phyloP scores from a whole-genome alignment of 805 yeast genomes.

The Ogataea ramenticola region DNA sequence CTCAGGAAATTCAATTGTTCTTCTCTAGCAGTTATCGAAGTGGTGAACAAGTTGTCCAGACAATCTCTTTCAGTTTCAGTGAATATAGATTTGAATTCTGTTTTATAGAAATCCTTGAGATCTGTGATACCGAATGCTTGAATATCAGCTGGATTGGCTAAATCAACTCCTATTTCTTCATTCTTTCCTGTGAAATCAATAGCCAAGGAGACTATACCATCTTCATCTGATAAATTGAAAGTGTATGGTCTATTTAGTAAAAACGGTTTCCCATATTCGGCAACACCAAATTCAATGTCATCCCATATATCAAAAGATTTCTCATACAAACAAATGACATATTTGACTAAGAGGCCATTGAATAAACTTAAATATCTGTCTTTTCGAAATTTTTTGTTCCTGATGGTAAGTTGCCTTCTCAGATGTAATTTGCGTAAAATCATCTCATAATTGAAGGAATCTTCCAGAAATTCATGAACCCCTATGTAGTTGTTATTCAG shows the following conservation, averaged over 20 bases:
- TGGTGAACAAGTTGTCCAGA: conserved; percentile 17
- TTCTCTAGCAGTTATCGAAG: conserved; percentile 1
- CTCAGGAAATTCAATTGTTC: conserved; percentile 31
- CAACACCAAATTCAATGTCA: conserved; percentile 22
- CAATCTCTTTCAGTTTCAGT: conserved; percentile 17
- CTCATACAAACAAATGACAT: conserved; percentile 30
- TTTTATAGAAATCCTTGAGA: conserved; percentile 14
- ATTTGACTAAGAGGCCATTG: conserved; percentile 37
- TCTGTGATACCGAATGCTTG: conserved; percentile 10
- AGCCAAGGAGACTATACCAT: conserved; percentile 39
- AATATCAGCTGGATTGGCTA: conserved; percentile 32
- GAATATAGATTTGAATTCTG: conserved; percentile 23
- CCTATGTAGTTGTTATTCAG: background rate
- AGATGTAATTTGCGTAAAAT: conserved; percentile 40
- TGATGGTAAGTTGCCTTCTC: conserved; percentile 32
- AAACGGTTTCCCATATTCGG: conserved; percentile 52
- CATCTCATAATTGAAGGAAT: conserved; percentile 40
- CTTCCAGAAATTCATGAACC: conserved; percentile 5
- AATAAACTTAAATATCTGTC: conserved; percentile 34
- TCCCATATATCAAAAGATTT: conserved; percentile 8
- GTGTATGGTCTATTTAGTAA: conserved; percentile 24
- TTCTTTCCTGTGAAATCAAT: conserved; percentile 22
- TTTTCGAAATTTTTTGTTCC: conserved; percentile 27
- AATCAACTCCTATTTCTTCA: conserved; percentile 37
- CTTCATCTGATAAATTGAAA: conserved; percentile 59